A percentile compares a stretch with the other conserved stretches of the same genome.
These are phyloP conservation scores for Ceratocystis destructans DNA, from an alignment of 2,329 filamentous ascomycete genomes.

Conservation along the genomic window DNA sequence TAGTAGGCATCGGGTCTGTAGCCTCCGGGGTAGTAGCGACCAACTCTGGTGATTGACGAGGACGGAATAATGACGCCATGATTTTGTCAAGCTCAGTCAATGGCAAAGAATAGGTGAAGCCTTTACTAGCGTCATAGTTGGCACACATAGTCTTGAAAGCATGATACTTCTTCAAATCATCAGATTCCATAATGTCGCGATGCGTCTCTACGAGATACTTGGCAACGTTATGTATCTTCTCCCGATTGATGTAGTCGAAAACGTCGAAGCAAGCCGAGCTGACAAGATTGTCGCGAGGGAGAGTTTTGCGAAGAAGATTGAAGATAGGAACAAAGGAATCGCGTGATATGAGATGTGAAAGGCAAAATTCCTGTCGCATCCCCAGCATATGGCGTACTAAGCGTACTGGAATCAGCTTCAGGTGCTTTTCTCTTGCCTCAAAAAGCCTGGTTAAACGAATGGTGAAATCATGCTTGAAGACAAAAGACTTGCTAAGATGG, in stretches of 20 bases:
- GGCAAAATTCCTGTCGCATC: slow-evolving; percentile 82
- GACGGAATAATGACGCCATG: slow-evolving; percentile 10
- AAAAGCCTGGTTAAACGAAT: slow-evolving; percentile 72
- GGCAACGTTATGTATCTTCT: slow-evolving; percentile 67
- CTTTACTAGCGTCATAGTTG: slow-evolving; percentile 66
- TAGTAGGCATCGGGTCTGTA: slow-evolving; percentile 7
- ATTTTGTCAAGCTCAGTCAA: slow-evolving; percentile 12
- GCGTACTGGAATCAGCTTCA: slow-evolving; percentile 87
- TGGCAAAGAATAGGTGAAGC: slow-evolving; percentile 34
- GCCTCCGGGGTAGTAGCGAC: neutral
- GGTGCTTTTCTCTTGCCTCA: slow-evolving; percentile 71
- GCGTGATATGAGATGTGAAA: slow-evolving; percentile 68
- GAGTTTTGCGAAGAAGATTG: slow-evolving; percentile 67
- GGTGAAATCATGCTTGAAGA: slow-evolving; percentile 65
- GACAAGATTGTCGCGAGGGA: slow-evolving; percentile 84
- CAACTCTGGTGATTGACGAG: slow-evolving; percentile 14
- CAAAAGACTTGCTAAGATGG: slow-evolving; percentile 76
- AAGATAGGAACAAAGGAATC: slow-evolving; percentile 73
- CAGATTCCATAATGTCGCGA: slow-evolving; percentile 60
- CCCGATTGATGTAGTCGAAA: slow-evolving; percentile 78
- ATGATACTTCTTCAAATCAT: slow-evolving; percentile 57
- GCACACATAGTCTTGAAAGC: slow-evolving; percentile 58
- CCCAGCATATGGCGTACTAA: slow-evolving; percentile 81
- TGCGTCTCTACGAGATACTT: slow-evolving; percentile 75
- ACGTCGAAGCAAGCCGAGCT: slow-evolving; percentile 90